Evolutionary conservation across 148 eudicot species (phyloP), one percentile per base, ranked within the genome.

Genomic region (Amaranthus hypochondriacus): DNA sequence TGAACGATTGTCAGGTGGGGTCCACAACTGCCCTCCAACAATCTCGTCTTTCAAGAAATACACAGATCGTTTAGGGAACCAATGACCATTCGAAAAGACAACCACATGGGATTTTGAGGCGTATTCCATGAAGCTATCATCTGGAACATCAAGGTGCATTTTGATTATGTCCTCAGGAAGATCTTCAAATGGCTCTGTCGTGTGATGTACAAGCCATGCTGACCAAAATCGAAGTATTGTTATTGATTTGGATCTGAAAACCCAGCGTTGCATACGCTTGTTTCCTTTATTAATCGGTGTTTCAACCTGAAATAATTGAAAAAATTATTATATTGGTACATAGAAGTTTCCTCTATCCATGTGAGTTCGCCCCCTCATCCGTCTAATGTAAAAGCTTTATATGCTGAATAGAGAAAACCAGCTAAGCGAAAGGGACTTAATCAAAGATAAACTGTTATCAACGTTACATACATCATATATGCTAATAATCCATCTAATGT

Each of bases 161-260:
- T 87, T 89, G 61, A 66, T 74, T 61, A 93, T 81, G 55, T 89
- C 87, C 6, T 80, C 85, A 2, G 92, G 97, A 66, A 83, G 83
- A 63, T 75, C 73, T 57, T 81, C 86, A 68, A 89, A 87, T 6
- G 89, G 75, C 39, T 84, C 89, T 47, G 92, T 51, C 68, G 90
- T 83, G 78, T 84, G 86, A 69, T 87, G 86, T 66, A 91, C 88
- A 43, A 89, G 91, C 98, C 97, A 94, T 13, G 98, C 86, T 62
- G 98, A 94, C 97, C 97, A 94, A 72, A 89, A 83, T 6, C 98
- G 91, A 71, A 91, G 80, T 54, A 94, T 81, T 83, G 78, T 87
- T 55, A 92, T 90, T 56, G 91, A 86, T 52, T 88, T 90, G 56
- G 98, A 94, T 76, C 72, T 75, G 79, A 94, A 94, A 57, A 66